Base-by-base conservation (phyloP, 495 filamentous ascomycete species). In the Daldinia grandis region DNA sequence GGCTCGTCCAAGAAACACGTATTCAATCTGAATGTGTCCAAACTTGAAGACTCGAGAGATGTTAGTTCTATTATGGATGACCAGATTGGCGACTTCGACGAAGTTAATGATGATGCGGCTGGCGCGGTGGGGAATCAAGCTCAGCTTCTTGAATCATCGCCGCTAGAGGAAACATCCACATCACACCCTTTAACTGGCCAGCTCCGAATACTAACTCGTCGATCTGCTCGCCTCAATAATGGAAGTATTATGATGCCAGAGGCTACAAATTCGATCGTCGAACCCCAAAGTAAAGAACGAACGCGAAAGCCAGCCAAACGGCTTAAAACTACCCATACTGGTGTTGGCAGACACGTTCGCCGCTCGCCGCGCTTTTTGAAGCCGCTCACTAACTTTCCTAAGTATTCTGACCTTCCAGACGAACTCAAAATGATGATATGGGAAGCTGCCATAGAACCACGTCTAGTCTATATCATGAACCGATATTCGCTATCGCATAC, bases 391-490 rank as follows among this genome's bases (percentile, higher is more conserved):
- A 61, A 68, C 17, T 77, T 77, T 50, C 62, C 64, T 31, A 71
- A 66, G 24, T 77, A 60, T 56, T 14, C 38, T 0, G 33, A 68
- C 4, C 65, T 77, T 3, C 75, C 75, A 1, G 0, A n/a, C 3
- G 75, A 77, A 53, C 65, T 77, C 12, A 44, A 76, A 56, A 61
- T 76, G 37, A 69, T 77, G 70, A 53, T 77, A 21, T 77, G 75
- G 75, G 75, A 77, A 61, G 70, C 68, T 12, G 73, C 68, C 1
- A 62, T 77, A 6, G 53, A 74, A 15, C 68, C 75, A 17, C 68
- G 75, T 44, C 58, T 73, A 5, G 24, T 67, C 19, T 77, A 77
- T 33, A 66, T 77, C 42, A 64, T 68, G 35, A 77, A 77, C 47
- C 68, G 73, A 68, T 44, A 47, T 7, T 72, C 75, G 12, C 4